Evolutionary conservation across 176 grass and related monocot genomes (phyloP).

Genomic region (Themeda triandra): DNA sequence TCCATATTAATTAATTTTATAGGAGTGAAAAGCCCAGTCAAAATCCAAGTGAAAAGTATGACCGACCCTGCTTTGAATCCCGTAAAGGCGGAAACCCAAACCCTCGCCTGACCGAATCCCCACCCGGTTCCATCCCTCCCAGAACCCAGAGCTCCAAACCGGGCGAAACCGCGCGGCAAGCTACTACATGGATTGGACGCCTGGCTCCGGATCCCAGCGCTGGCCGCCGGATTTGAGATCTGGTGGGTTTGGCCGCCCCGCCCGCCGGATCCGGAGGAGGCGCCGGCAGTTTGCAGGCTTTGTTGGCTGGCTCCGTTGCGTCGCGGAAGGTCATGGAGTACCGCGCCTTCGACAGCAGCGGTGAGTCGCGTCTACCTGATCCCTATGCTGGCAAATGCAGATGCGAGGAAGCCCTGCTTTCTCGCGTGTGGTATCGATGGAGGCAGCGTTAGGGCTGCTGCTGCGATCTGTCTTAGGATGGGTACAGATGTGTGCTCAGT

Average conservation of each 20-base stretch:
- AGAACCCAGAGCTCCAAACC: no score
- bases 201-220: neutral
- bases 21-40: no score
- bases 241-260: neutral
- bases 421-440: neutral
- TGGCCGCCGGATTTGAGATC: constrained; percentile 16
- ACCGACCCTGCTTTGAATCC: no score
- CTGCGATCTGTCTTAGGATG: neutral
- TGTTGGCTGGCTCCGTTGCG: neutral
- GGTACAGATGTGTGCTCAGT: neutral
- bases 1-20: no score
- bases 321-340: constrained; percentile 38
- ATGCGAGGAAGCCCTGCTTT: neutral
- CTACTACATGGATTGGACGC: neutral
- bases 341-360: constrained; percentile 53
- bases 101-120: no score
- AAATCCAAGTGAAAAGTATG: no score
- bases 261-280: neutral
- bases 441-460: neutral
- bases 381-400: neutral
- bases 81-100: no score
- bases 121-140: no score
- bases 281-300: neutral
- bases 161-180: neutral
- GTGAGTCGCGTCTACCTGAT: constrained; percentile 43